These are phyloP conservation scores for Cladobotryum protrusum DNA, from an alignment of 2,329 filamentous ascomycete species.

Conservation along the genomic window DNA sequence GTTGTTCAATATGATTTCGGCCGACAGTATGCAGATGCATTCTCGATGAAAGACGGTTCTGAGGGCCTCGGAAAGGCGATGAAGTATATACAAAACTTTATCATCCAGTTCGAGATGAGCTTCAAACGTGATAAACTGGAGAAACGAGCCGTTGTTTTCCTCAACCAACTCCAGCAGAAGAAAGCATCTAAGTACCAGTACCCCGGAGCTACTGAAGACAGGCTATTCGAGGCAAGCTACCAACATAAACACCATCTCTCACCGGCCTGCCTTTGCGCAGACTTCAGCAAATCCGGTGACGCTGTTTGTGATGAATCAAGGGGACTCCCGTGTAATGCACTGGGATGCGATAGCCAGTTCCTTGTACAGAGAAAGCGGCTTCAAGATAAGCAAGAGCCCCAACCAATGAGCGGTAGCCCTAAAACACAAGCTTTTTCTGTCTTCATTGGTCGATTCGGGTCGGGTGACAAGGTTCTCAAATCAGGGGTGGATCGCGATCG, in stretches of 20 bases:
- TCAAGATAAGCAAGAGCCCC: neutral
- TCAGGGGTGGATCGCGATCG: slow-evolving; percentile 28
- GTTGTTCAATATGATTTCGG: slow-evolving; percentile 26
- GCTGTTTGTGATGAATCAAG: too few relatives aligned
- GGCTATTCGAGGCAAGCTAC: too few relatives aligned
- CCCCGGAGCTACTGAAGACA: too few relatives aligned
- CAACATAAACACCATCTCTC: too few relatives aligned
- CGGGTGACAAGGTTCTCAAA: slow-evolving; percentile 35
- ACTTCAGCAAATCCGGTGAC: too few relatives aligned
- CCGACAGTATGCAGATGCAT: slow-evolving; percentile 18
- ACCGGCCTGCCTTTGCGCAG: too few relatives aligned
- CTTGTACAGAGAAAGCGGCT: slow-evolving; percentile 9
- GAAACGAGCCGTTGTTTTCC: neutral
- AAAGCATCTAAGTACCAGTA: too few relatives aligned
- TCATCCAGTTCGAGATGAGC: slow-evolving; percentile 16
- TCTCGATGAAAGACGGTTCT: slow-evolving; percentile 19
- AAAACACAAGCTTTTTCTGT: slow-evolving; percentile 23
- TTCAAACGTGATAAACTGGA: slow-evolving; percentile 12
- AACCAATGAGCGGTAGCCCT: neutral
- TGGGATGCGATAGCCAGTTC: neutral
- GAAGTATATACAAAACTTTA: slow-evolving; percentile 22
- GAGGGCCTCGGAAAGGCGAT: slow-evolving; percentile 20
- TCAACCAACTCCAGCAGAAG: slow-evolving; percentile 15
- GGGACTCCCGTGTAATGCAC: too few relatives aligned
- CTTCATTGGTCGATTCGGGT: slow-evolving; percentile 32